These are phyloP conservation scores for Podospora anserina DNA, from an alignment of 495 filamentous ascomycete species.

Conservation along the genomic window DNA sequence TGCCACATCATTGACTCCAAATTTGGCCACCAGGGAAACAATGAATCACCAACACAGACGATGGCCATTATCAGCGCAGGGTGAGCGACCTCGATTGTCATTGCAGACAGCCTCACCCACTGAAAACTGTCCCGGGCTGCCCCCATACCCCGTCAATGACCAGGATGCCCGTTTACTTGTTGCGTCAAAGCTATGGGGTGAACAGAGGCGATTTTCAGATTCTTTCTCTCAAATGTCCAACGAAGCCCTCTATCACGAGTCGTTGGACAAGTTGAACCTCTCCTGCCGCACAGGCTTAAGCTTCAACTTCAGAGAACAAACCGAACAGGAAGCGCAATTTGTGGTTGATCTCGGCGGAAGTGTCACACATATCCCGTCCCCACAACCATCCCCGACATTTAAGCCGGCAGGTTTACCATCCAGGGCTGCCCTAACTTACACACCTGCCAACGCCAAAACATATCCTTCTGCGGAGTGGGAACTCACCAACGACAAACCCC, in stretches of 20 bases:
- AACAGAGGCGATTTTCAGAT: not conserved
- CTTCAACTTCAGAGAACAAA: not conserved
- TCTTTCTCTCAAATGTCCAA: not conserved
- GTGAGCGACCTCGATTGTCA: not conserved
- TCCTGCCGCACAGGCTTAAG: not conserved
- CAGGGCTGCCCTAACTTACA: not conserved
- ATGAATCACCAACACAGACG: not conserved
- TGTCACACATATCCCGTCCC: not conserved
- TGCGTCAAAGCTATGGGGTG: not conserved
- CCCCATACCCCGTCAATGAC: constrained; percentile 1
- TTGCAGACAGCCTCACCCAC: not conserved
- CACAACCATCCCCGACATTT: not conserved
- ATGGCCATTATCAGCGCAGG: constrained; percentile 3
- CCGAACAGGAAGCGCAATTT: not conserved
- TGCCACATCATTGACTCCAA: not conserved
- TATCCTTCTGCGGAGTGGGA: too few species aligned
- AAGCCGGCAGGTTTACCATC: not conserved
- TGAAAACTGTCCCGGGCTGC: not conserved
- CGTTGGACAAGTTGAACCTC: not conserved
- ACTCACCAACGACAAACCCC: too few species aligned
- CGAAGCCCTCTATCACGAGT: not conserved
- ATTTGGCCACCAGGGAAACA: not conserved
- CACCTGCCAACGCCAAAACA: not conserved
- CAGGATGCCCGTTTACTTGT: not conserved
- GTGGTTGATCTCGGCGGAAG: constrained; percentile 8